phyloP scores from a whole-genome alignment of 2,329 filamentous ascomycete genomes.

The Meredithiella fracta region DNA sequence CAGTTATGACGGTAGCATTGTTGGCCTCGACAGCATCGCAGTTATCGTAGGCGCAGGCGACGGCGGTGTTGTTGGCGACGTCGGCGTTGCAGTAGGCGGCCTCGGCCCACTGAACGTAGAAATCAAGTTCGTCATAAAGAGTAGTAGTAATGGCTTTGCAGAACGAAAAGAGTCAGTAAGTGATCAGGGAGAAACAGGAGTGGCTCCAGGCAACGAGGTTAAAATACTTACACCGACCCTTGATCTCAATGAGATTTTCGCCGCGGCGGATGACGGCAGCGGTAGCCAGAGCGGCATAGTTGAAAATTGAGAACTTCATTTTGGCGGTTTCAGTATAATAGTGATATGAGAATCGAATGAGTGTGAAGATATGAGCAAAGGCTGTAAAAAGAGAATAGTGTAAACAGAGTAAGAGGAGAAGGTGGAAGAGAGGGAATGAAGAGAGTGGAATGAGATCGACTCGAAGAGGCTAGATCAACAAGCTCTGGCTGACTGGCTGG shows the following conservation, averaged over 20 bases:
- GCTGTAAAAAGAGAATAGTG: not conserved
- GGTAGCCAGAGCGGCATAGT: constrained; percentile 11
- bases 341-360: not conserved
- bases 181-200: not conserved
- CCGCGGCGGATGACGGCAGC: constrained; percentile 13
- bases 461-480: constrained; percentile 10
- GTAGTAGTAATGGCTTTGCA: constrained; percentile 4
- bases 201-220: too few relatives aligned
- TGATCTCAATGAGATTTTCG: constrained; percentile 7
- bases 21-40: constrained; percentile 8
- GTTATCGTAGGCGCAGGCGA: constrained; percentile 13
- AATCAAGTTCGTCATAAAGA: constrained; percentile 10
- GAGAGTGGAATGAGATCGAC: not conserved
- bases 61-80: constrained; percentile 6
- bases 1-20: constrained; percentile 6
- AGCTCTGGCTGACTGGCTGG: constrained; percentile 8
- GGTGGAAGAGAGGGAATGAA: not conserved
- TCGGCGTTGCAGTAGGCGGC: constrained; percentile 13
- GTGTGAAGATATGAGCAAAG: not conserved
- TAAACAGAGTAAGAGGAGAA: not conserved
- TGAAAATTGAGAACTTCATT: constrained; percentile 12
- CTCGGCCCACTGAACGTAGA: constrained; percentile 14
- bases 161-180: not conserved
- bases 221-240: constrained; percentile 10
- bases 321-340: not conserved